phyloP scores from a whole-genome alignment of 352 stramenopile species.

The Phytophthora gonapodyides region DNA sequence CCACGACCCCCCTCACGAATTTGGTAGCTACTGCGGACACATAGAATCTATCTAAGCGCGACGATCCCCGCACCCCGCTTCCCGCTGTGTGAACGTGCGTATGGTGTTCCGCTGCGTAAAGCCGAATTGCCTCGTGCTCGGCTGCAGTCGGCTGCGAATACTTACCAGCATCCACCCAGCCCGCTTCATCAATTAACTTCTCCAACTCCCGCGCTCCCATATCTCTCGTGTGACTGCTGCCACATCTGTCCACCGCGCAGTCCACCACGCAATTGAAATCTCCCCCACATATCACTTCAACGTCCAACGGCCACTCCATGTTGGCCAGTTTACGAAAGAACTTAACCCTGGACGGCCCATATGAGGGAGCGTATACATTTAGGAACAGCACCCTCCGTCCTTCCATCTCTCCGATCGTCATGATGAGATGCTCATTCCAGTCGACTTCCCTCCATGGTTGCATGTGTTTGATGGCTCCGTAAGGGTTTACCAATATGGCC shows the following conservation, averaged over 20 bases:
- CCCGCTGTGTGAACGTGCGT: too few species aligned
- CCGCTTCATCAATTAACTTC: background rate
- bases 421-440: conserved; percentile 10
- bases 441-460: background rate
- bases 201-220: background rate
- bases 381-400: background rate
- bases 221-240: too few species aligned
- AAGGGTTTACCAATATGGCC: conserved; percentile 12
- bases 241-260: background rate
- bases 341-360: background rate
- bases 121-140: too few species aligned
- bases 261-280: background rate
- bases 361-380: conserved; percentile 8
- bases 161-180: too few species aligned
- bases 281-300: too few species aligned
- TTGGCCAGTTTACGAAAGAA: background rate
- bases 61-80: too few species aligned
- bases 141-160: too few species aligned
- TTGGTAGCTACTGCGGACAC: too few species aligned
- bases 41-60: too few species aligned
- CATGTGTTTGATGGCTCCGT: conserved; percentile 4
- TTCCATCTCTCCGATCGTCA: background rate
- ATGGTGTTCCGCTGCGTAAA: too few species aligned
- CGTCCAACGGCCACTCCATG: background rate
- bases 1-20: too few species aligned